phyloP scores from a whole-genome alignment of 352 stramenopile genomes.

The Pythium volutum region DNA sequence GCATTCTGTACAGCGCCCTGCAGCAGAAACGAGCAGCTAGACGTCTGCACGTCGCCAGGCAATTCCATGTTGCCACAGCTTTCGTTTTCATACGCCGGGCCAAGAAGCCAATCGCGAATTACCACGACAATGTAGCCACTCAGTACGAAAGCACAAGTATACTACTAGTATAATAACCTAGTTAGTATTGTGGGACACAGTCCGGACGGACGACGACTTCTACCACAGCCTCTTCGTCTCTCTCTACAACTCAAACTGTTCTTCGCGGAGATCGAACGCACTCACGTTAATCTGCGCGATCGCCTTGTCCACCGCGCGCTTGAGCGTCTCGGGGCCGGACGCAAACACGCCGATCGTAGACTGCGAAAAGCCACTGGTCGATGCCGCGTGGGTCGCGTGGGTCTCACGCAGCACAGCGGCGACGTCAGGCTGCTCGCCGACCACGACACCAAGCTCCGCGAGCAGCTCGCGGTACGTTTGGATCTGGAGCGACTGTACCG shows the following conservation, averaged over 20 bases:
- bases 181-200: too few species aligned
- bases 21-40: too few species aligned
- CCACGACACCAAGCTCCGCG: constrained; percentile 2
- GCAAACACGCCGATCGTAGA: constrained; percentile 15
- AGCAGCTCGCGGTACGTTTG: constrained; percentile 18
- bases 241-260: constrained; percentile 25
- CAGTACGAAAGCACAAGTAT: too few species aligned
- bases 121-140: too few species aligned
- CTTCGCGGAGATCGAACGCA: constrained; percentile 16
- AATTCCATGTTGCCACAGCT: too few species aligned
- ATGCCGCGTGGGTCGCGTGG: neutral
- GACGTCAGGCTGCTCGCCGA: constrained; percentile 16
- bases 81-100: too few species aligned
- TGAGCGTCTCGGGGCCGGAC: constrained; percentile 17
- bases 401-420: constrained; percentile 6
- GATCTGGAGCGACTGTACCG: neutral
- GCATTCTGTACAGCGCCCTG: too few species aligned
- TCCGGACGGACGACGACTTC: too few species aligned
- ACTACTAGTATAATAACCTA: too few species aligned
- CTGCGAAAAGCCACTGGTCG: neutral
- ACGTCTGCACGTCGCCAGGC: too few species aligned
- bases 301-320: constrained; percentile 11
- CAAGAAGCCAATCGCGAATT: too few species aligned
- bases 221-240: too few species aligned
- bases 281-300: neutral